phyloP scores from a whole-genome alignment of 2,329 filamentous ascomycete genomes.

The Trichoderma cornu-damae region DNA sequence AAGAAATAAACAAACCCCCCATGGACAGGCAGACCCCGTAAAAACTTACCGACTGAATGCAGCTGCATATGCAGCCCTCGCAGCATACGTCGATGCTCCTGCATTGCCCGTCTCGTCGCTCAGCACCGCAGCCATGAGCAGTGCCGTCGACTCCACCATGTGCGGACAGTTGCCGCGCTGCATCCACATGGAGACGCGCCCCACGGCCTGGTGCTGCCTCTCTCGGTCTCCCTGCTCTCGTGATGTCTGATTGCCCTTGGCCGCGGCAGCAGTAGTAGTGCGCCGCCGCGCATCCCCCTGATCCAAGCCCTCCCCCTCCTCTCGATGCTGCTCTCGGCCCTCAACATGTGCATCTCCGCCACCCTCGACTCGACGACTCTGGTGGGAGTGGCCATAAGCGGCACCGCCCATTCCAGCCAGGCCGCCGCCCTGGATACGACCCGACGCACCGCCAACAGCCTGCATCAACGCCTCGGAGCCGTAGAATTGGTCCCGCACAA shows the following conservation, averaged over 20 bases:
- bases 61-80: constrained; percentile 65
- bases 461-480: constrained; percentile 19
- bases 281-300: constrained; percentile 9
- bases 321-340: constrained; percentile 1
- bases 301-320: constrained; percentile 14
- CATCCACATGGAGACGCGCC: constrained; percentile 62
- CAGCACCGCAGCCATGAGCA: constrained; percentile 64
- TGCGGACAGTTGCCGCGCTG: constrained; percentile 70
- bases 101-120: constrained; percentile 49
- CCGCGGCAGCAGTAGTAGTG: constrained; percentile 7
- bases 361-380: not conserved
- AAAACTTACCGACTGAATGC: constrained; percentile 64
- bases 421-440: constrained; percentile 9
- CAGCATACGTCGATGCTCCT: constrained; percentile 52
- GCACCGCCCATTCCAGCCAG: not conserved
- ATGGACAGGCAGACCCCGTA: not conserved
- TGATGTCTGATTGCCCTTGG: not conserved
- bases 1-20: not conserved
- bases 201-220: constrained; percentile 44
- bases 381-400: not conserved
- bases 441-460: not conserved
- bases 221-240: constrained; percentile 10
- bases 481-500: constrained; percentile 62
- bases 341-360: constrained; percentile 3
- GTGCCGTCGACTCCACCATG: constrained; percentile 71